phyloP scores from a whole-genome alignment of 2,329 filamentous ascomycete genomes.

The Calonectria hawksworthii region DNA sequence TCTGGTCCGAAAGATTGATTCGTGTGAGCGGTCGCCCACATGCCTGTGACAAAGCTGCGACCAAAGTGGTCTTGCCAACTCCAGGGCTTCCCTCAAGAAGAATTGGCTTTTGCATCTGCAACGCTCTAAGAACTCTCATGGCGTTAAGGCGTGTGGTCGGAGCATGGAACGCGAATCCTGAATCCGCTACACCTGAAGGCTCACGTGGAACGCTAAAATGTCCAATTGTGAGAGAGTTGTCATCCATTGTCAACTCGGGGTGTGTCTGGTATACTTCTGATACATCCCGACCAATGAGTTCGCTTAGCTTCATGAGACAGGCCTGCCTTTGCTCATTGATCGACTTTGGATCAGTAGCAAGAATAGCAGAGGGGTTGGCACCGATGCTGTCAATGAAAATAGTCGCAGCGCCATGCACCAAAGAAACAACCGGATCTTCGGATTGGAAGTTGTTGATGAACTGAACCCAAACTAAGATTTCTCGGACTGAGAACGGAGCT shows the following conservation, averaged over 20 bases:
- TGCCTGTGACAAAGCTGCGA: slow-evolving; percentile 85
- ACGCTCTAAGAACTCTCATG: slow-evolving; percentile 89
- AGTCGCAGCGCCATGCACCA: slow-evolving; percentile 90
- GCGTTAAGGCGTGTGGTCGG: slow-evolving; percentile 92
- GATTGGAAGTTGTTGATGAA: slow-evolving; percentile 82
- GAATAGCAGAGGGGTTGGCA: slow-evolving; percentile 91
- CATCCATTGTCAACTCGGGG: slow-evolving; percentile 69
- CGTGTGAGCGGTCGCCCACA: slow-evolving; percentile 87
- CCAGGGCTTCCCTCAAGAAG: slow-evolving; percentile 97
- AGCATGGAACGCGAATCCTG: slow-evolving; percentile 78
- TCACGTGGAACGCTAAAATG: slow-evolving; percentile 76
- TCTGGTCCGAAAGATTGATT: slow-evolving; percentile 98
- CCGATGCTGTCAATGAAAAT: slow-evolving; percentile 97
- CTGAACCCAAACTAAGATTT: slow-evolving; percentile 92
- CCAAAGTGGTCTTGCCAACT: slow-evolving; percentile 95
- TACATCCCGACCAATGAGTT: slow-evolving; percentile 75
- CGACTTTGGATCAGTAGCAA: slow-evolving; percentile 78
- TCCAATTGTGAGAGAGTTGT: slow-evolving; percentile 74
- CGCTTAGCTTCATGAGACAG: slow-evolving; percentile 80
- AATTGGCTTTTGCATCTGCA: slow-evolving; percentile 92
- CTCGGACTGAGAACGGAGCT: slow-evolving; percentile 88
- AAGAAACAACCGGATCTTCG: slow-evolving; percentile 59
- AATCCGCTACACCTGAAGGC: slow-evolving; percentile 55
- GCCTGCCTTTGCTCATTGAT: slow-evolving; percentile 78
- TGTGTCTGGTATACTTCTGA: slow-evolving; percentile 74